Evolutionary conservation across 371 early-diverging fungal genomes (phyloP).

Genomic region (Mucor piriformis): DNA sequence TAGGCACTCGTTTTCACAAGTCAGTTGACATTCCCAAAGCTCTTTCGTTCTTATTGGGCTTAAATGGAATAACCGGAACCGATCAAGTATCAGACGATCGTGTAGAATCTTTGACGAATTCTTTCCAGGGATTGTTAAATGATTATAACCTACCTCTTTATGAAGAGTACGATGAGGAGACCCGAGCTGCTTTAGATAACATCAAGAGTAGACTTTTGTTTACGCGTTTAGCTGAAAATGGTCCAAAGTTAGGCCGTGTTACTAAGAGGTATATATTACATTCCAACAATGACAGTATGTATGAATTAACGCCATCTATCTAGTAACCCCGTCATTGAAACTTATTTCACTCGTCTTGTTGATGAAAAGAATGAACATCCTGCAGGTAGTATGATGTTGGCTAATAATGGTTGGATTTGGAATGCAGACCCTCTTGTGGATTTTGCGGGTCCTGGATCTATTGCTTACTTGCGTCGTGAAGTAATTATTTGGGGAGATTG

Average conservation of each 20-base stretch:
- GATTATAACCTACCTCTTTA: conserved; percentile 86
- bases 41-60: conserved; percentile 50
- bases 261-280: conserved; percentile 41
- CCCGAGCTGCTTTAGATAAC: conserved; percentile 71
- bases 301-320: background rate
- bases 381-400: conserved; percentile 68
- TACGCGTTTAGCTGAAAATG: conserved; percentile 79
- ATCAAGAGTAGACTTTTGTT: conserved; percentile 80
- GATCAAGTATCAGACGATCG: conserved; percentile 24
- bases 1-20: conserved; percentile 56
- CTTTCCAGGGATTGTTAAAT: conserved; percentile 64
- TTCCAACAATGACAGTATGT: background rate
- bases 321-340: conserved; percentile 84
- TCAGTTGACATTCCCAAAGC: conserved; percentile 48
- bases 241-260: conserved; percentile 61
- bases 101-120: conserved; percentile 32
- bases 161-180: conserved; percentile 82
- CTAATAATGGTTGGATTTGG: conserved; percentile 99
- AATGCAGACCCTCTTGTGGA: conserved; percentile 91
- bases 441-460: conserved; percentile 87
- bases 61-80: conserved; percentile 16
- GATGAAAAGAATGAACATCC: conserved; percentile 54
- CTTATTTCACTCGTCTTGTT: conserved; percentile 85
- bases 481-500: conserved; percentile 99
- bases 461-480: conserved; percentile 90